These are phyloP conservation scores for Colletotrichum sp. DNA, from an alignment of 2,329 filamentous ascomycete species.

Conservation along the genomic window DNA sequence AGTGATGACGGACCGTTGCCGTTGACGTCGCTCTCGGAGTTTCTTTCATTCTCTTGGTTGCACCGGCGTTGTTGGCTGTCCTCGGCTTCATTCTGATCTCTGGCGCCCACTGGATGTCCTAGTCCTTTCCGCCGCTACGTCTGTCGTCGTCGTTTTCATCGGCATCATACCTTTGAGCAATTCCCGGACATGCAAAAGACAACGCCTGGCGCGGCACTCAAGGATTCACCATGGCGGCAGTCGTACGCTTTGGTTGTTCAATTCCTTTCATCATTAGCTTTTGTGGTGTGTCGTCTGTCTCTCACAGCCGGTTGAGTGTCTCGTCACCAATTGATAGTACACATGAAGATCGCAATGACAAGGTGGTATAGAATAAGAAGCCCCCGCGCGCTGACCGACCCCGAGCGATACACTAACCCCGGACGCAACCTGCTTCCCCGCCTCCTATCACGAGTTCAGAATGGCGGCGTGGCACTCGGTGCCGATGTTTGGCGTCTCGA, in stretches of 20 bases:
- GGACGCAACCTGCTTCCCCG: background rate
- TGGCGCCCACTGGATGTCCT: background rate
- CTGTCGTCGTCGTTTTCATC: background rate
- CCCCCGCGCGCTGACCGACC: background rate
- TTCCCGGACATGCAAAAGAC: background rate
- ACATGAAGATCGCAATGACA: background rate
- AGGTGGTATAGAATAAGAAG: background rate
- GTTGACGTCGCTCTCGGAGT: background rate
- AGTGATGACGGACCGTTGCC: no score
- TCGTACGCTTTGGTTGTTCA: background rate
- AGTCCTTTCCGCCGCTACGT: background rate
- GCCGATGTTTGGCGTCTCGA: slow-evolving; percentile 36
- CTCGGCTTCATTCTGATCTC: background rate
- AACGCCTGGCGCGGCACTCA: background rate
- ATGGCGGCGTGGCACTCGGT: slow-evolving; percentile 41
- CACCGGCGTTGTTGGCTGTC: background rate
- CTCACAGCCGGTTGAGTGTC: background rate
- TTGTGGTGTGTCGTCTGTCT: background rate
- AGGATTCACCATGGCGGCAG: background rate
- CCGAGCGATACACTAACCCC: background rate
- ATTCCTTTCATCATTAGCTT: background rate
- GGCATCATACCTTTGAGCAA: background rate
- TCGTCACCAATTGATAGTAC: background rate
- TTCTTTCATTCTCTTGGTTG: background rate
- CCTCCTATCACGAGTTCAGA: background rate